Base-by-base conservation (phyloP, 345 rosid species). In the Bruguiera parviflora region DNA sequence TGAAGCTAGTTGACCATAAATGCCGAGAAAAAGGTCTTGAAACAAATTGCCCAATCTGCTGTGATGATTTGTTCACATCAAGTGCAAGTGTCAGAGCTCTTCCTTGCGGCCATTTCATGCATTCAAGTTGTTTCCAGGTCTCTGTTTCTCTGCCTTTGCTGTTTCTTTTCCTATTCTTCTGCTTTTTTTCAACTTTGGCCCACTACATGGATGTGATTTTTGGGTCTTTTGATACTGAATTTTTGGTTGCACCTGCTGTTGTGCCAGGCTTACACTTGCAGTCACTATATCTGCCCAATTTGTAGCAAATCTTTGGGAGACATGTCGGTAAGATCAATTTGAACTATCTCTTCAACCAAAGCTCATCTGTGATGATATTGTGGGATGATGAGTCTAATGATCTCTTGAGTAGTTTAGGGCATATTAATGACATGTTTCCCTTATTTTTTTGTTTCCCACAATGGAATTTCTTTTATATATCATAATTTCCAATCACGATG, bases 41-140 rank as follows among this genome's bases (percentile, higher is more conserved):
- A 82, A 83, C 83, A 70, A 85, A 85, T 55, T 85, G 89, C 53
- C 89, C 89, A 37, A 85, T 85, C 15, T 85, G 89, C 70, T 85
- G 85, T 65, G 89, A 85, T 53, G 76, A 71, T 61, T 81, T 85
- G 64, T 85, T 85, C 77, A 83, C 87, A 20, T 85, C 89, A 72
- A 85, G 87, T 68, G 76, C 73, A 47, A 81, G 75, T 58, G 87
- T 83, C 7, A 81, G 84, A 72, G 89, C 85, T 55, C 87, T 85
- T 74, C 89, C 89, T 15, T 85, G 89, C 18, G 89, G 89, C 46
- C 89, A 85, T 80, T 85, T 73, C 75, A 85, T 85, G 89, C 89
- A 85, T 75, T 85, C 89, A 22, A 83, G 80, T 63, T 85, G 89
- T 67, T 85, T 83, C 74, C 89, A 85, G 89, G 89, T 85, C 60